Conservation (phyloP, 2,329 filamentous ascomycete genomes). For the Lachnellula cervina region DNA sequence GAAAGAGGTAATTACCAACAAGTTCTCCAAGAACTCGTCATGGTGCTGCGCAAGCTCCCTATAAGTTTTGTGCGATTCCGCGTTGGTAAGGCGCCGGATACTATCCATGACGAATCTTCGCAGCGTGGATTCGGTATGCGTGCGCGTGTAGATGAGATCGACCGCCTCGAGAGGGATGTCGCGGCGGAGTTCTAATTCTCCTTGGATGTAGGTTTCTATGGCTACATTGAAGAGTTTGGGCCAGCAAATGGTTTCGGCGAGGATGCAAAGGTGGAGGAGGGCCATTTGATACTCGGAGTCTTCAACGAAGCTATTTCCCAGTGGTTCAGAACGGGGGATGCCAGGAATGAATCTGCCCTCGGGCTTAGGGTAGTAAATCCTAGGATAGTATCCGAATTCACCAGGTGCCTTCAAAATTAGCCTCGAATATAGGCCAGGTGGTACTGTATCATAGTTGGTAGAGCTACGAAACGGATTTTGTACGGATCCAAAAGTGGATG, state of each 20-base stretch:
- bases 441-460: background rate
- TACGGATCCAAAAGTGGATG: too few relatives aligned
- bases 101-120: conserved; percentile 11
- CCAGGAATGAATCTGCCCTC: background rate
- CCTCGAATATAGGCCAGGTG: background rate
- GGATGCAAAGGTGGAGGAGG: conserved; percentile 13
- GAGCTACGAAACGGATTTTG: too few relatives aligned
- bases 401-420: background rate
- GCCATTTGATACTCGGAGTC: conserved; percentile 7
- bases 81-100: conserved; percentile 1
- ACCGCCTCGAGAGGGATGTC: conserved; percentile 7
- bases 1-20: background rate
- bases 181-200: conserved; percentile 8
- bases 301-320: background rate
- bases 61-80: background rate
- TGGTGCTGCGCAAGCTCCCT: background rate
- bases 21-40: conserved; percentile 4
- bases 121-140: conserved; percentile 5
- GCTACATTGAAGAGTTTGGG: conserved; percentile 12
- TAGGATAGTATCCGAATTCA: conserved; percentile 1
- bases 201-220: conserved; percentile 10
- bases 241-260: conserved; percentile 16
- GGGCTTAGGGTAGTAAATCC: background rate
- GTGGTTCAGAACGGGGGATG: background rate
- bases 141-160: conserved; percentile 12